Base-by-base conservation (phyloP, 805 yeast species). In the Starmerella asiatica region DNA sequence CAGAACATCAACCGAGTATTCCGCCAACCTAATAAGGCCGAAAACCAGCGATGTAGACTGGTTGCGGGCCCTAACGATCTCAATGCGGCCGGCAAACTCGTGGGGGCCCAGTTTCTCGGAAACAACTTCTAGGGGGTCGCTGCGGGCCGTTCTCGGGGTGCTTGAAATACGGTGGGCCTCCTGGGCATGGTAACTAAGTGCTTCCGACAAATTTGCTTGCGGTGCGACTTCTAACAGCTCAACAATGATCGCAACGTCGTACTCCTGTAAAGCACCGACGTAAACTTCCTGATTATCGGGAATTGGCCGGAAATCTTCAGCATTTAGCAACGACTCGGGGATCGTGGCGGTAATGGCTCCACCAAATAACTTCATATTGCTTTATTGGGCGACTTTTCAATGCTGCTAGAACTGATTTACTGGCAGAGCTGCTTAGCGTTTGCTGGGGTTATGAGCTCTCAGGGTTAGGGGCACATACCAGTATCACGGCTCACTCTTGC, bases 271-370 rank as follows among this genome's bases (percentile, higher is more conserved):
- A 6, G 58, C 56, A 37, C 68, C 68, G 3, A 86, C 73, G 57
- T 71, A 91, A 20, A 88, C 95, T 57, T 88, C 98, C 56, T 91
- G 97, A 1, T 85, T 76, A 53, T 91, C 96, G 0, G 98, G 97
- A 3, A 91, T 73, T 44, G 82, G 82, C 41, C 98, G 64, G 36
- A 86, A 56, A 28, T 64, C 57, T 1, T 94, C 79, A 0, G 85
- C 95, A 57, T 91, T 96, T 1, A 78, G 54, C 36, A 78, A 65
- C 0, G 70, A 71, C 1, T 49, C 42, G 0, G 94, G 94, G 4
- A 85, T 43, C 3, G 57, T 58, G 0, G 75, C 67, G 3, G 66
- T 53, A 16, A 85, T 68, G 0, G 94, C 91, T 1, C 96, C 97
- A 0, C 97, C 97, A 55, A 78, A 86, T 5, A 85, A 58, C 23